A percentile compares a stretch with the other conserved stretches of the same genome.
These are phyloP conservation scores for Umbilicus rupestris DNA, from an alignment of 164 flowering plant species.

Conservation along the genomic window DNA sequence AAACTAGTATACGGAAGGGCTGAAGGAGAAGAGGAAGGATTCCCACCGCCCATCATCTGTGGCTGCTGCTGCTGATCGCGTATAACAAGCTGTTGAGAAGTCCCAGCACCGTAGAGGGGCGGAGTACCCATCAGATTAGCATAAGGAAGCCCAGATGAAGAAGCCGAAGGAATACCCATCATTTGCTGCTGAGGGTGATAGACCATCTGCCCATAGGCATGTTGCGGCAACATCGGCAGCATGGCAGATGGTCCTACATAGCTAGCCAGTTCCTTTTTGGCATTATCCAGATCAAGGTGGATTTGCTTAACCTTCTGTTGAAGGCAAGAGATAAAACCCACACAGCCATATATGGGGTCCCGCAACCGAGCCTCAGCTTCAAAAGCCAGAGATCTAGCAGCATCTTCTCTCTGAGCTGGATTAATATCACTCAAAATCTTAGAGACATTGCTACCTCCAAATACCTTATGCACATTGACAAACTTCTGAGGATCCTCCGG, in stretches of 20 bases:
- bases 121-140: neutral
- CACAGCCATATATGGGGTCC: slow-evolving; percentile 9
- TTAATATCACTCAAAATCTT: slow-evolving; percentile 8
- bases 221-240: neutral
- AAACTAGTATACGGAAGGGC: slow-evolving; percentile 4
- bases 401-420: slow-evolving; percentile 6
- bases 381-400: slow-evolving; percentile 5
- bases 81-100: slow-evolving; percentile 6
- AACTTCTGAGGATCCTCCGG: slow-evolving; percentile 6
- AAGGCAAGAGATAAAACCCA: neutral
- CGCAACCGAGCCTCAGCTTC: slow-evolving; percentile 7
- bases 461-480: slow-evolving; percentile 7
- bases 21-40: neutral
- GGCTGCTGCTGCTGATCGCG: slow-evolving; percentile 1
- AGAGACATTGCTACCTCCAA: slow-evolving; percentile 9
- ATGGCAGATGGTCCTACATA: slow-evolving; percentile 2
- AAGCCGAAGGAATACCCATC: neutral
- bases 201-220: slow-evolving; percentile 3
- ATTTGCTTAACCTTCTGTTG: slow-evolving; percentile 9
- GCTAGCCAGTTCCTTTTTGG: neutral
- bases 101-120: neutral
- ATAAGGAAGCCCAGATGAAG: neutral
- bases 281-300: slow-evolving; percentile 3
- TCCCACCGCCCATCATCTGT: neutral
- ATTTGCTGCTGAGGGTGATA: slow-evolving; percentile 1